Conservation (phyloP, 768 basidiomycete species). For the Podaxis sp. region DNA sequence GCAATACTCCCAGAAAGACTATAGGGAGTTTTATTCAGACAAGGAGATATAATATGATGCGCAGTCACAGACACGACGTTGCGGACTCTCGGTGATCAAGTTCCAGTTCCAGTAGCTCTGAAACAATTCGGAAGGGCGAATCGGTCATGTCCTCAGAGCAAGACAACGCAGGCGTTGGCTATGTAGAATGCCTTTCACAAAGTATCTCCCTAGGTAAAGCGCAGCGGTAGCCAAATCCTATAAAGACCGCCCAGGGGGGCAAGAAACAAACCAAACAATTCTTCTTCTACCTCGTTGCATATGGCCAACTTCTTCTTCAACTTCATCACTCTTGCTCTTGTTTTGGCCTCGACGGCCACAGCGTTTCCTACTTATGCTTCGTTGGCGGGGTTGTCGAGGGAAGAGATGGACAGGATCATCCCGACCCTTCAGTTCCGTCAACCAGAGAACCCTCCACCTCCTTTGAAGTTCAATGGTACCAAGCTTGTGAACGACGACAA, state of each 20-base stretch:
- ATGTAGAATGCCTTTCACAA: background rate
- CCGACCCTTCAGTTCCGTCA: slow-evolving; percentile 8
- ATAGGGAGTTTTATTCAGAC: background rate
- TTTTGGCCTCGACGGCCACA: background rate
- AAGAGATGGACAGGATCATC: slow-evolving; percentile 21
- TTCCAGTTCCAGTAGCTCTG: background rate
- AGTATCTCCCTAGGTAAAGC: background rate
- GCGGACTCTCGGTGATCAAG: background rate
- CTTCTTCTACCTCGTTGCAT: background rate
- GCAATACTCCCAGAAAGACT: background rate
- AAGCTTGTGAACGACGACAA: slow-evolving; percentile 18
- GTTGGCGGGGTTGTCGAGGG: slow-evolving; percentile 24
- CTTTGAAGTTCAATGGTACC: slow-evolving; percentile 12
- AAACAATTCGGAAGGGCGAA: background rate
- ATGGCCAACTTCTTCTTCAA: slow-evolving; percentile 3
- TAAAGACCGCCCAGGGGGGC: background rate
- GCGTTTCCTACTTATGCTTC: slow-evolving; percentile 26
- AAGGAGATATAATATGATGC: background rate
- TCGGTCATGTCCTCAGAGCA: background rate
- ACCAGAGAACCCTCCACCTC: slow-evolving; percentile 17
- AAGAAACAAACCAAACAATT: background rate
- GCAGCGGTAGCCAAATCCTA: background rate
- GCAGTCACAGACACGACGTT: too few species aligned
- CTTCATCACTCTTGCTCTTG: slow-evolving; percentile 10
- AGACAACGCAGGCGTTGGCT: background rate